Conservation (phyloP, 371 early-diverging fungal species). For the Rhizomucor pusillus region DNA sequence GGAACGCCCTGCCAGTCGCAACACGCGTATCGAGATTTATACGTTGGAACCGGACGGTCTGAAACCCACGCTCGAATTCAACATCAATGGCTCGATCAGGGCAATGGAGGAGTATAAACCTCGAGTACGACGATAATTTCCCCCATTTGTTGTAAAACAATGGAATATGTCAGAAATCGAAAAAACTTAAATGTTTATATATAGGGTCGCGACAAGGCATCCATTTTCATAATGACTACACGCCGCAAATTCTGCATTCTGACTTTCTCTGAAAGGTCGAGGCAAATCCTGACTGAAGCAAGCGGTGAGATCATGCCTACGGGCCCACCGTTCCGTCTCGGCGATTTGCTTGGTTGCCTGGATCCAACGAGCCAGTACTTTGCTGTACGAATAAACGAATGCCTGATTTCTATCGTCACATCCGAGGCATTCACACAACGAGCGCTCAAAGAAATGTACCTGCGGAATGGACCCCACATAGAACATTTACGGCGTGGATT, state of each 20-base stretch:
- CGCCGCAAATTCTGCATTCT: slow-evolving; percentile 60
- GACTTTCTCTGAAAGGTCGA: slow-evolving; percentile 47
- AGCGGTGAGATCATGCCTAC: slow-evolving; percentile 60
- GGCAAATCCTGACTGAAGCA: slow-evolving; percentile 59
- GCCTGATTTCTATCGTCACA: slow-evolving; percentile 26
- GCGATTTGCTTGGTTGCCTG: slow-evolving; percentile 40
- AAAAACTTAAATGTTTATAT: neutral
- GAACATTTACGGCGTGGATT: slow-evolving; percentile 22
- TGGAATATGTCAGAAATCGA: neutral
- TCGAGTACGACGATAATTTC: slow-evolving; percentile 18
- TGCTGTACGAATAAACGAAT: slow-evolving; percentile 31
- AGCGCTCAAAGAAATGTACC: neutral
- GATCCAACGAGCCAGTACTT: slow-evolving; percentile 55
- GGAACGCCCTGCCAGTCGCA: slow-evolving; percentile 49
- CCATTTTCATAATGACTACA: slow-evolving; percentile 60
- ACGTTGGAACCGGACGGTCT: slow-evolving; percentile 59
- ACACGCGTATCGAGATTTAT: slow-evolving; percentile 72
- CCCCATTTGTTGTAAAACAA: slow-evolving; percentile 14
- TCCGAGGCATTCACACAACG: slow-evolving; percentile 13
- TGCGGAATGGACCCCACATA: slow-evolving; percentile 14
- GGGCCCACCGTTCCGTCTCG: slow-evolving; percentile 33
- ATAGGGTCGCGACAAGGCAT: slow-evolving; percentile 49
- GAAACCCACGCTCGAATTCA: slow-evolving; percentile 63
- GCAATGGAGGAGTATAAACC: slow-evolving; percentile 57
- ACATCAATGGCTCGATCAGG: slow-evolving; percentile 70